A percentile compares a stretch with the other conserved stretches of the same genome.
Evolutionary conservation across 1,139 yeast species (phyloP).

Genomic region (Yamadazyma blattariae): DNA sequence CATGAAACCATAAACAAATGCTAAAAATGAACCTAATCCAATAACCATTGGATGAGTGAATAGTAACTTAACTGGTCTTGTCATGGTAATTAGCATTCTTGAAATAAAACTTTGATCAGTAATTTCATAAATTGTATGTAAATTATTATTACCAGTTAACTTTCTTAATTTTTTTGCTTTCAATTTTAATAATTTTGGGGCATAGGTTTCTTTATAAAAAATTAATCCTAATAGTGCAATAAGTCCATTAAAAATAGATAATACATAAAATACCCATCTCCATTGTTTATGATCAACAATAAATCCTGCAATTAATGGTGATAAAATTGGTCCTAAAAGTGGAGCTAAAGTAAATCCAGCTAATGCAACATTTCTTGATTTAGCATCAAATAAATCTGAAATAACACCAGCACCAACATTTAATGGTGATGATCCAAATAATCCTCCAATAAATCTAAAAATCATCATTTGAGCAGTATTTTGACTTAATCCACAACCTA

Average conservation of each 20-base stretch:
- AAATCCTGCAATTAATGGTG: conserved; percentile 58
- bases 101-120: conserved; percentile 32
- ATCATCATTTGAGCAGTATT: conserved; percentile 40
- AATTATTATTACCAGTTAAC: conserved; percentile 34
- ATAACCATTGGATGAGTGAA: conserved; percentile 46
- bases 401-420: conserved; percentile 46
- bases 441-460: conserved; percentile 39
- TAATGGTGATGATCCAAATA: conserved; percentile 40
- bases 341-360: conserved; percentile 46
- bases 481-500: conserved; percentile 41
- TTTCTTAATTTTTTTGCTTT: conserved; percentile 32
- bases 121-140: conserved; percentile 45
- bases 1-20: conserved; percentile 47
- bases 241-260: conserved; percentile 39
- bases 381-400: conserved; percentile 36
- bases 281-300: conserved; percentile 44
- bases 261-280: conserved; percentile 46
- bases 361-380: conserved; percentile 35
- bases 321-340: conserved; percentile 59
- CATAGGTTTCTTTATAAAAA: conserved; percentile 38
- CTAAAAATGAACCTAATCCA: conserved; percentile 46
- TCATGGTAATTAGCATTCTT: conserved; percentile 33
- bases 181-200: conserved; percentile 34
- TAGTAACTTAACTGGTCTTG: conserved; percentile 37
- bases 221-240: conserved; percentile 35